A percentile compares a stretch with the other conserved stretches of the same genome.
phyloP scores from a whole-genome alignment of 140 eudicot species.

The Senecio squalidus region DNA sequence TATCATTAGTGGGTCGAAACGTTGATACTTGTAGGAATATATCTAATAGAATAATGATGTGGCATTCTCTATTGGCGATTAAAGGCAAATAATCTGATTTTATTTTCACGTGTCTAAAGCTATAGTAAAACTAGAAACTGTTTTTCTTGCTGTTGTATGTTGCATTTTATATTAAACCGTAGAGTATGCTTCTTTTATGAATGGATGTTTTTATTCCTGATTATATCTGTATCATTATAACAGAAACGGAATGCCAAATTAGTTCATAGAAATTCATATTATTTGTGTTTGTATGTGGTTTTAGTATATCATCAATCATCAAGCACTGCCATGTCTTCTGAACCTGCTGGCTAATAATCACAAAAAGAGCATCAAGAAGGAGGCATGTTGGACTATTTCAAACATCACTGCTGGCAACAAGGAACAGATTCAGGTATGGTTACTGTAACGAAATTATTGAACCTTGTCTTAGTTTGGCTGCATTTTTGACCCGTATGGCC shows the following conservation, averaged over 20 bases:
- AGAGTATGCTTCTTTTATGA: too few relatives aligned
- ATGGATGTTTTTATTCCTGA: too few relatives aligned
- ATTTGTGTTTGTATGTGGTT: slow-evolving; percentile 1
- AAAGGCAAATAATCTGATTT: background rate
- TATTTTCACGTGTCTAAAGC: background rate
- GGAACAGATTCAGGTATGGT: slow-evolving; percentile 60
- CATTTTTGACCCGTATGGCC: background rate
- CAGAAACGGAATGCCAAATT: background rate
- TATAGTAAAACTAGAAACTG: background rate
- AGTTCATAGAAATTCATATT: background rate
- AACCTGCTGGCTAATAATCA: slow-evolving; percentile 44
- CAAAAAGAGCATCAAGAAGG: slow-evolving; percentile 72
- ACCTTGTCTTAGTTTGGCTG: background rate
- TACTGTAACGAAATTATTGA: background rate
- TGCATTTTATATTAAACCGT: too few relatives aligned
- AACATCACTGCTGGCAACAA: slow-evolving; percentile 73
- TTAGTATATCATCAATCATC: slow-evolving; percentile 49
- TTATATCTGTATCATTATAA: too few relatives aligned
- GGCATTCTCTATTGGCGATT: too few relatives aligned
- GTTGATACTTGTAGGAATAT: too few relatives aligned
- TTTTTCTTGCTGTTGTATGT: background rate
- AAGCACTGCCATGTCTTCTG: slow-evolving; percentile 52
- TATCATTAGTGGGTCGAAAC: too few relatives aligned
- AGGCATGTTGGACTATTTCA: slow-evolving; percentile 78
- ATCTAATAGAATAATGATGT: too few relatives aligned